phyloP scores from a whole-genome alignment of 2,329 filamentous ascomycete species.

The Hypoxylon sp. region DNA sequence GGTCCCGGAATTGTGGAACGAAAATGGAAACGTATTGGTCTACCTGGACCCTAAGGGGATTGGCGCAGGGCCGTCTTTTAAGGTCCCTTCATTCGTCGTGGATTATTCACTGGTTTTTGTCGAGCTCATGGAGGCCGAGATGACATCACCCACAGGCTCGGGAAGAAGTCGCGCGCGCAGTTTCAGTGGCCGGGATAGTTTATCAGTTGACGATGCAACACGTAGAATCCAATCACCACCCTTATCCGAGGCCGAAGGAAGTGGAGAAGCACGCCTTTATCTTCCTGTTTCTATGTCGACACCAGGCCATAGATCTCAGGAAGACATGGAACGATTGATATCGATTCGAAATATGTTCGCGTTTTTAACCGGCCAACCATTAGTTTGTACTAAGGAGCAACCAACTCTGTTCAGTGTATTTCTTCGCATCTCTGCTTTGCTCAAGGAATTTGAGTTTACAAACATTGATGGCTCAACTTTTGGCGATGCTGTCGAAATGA shows the following conservation, averaged over 20 bases:
- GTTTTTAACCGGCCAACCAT: constrained; percentile 73
- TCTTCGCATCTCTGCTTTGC: constrained; percentile 66
- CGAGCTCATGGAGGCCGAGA: constrained; percentile 66
- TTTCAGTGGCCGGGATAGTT: constrained; percentile 64
- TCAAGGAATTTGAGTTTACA: constrained; percentile 72
- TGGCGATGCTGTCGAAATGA: constrained; percentile 72
- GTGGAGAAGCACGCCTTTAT: constrained; percentile 66
- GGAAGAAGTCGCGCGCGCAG: constrained; percentile 59
- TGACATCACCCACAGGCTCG: constrained; percentile 53
- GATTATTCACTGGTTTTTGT: constrained; percentile 69
- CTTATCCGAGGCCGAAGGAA: constrained; percentile 54
- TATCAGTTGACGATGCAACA: constrained; percentile 66
- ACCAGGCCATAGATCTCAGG: constrained; percentile 56
- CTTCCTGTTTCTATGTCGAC: constrained; percentile 64
- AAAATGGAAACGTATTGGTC: constrained; percentile 70
- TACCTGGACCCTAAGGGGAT: constrained; percentile 69
- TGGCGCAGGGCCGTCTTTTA: constrained; percentile 71
- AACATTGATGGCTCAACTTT: constrained; percentile 71
- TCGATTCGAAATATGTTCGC: constrained; percentile 76
- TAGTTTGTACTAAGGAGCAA: constrained; percentile 70
- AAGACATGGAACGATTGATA: constrained; percentile 70
- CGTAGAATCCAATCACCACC: constrained; percentile 58
- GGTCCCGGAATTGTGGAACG: constrained; percentile 77
- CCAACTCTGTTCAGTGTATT: constrained; percentile 70
- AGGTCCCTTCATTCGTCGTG: constrained; percentile 69